Evolutionary conservation across 23 red algal species (phyloP).

Genomic region (Gracilaria domingensis): DNA sequence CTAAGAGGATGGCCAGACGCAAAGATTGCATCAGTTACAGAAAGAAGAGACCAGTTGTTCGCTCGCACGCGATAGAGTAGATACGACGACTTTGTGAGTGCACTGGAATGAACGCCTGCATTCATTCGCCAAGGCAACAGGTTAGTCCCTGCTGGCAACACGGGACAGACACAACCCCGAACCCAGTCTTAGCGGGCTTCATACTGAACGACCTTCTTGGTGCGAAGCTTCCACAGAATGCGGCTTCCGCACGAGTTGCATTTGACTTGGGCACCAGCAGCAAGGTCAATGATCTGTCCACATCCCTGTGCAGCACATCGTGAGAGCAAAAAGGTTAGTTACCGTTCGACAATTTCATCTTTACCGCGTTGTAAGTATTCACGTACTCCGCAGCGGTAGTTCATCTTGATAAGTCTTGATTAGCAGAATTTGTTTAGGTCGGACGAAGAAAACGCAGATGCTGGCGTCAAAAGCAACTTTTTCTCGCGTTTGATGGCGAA

Average conservation of each 20-base stretch:
- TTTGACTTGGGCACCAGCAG: constrained; percentile 64
- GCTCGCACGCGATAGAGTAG: too few species aligned
- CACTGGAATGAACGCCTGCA: too few species aligned
- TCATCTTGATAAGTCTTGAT: not conserved
- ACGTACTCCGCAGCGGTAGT: constrained; percentile 71
- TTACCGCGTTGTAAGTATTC: not conserved
- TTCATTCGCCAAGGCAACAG: too few species aligned
- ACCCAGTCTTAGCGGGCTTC: constrained; percentile 73
- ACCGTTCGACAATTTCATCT: not conserved
- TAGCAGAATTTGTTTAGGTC: not conserved
- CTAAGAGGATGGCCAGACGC: too few species aligned
- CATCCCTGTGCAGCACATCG: constrained; percentile 30
- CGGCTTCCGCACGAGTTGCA: constrained; percentile 86
- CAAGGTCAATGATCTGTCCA: constrained; percentile 53
- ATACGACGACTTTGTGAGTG: too few species aligned
- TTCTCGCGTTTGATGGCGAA: too few species aligned
- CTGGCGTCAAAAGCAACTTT: not conserved
- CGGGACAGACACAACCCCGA: not conserved
- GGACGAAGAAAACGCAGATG: not conserved
- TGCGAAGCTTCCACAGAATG: constrained; percentile 89
- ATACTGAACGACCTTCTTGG: constrained; percentile 85
- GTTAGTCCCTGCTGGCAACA: too few species aligned
- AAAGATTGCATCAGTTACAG: too few species aligned
- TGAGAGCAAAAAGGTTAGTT: not conserved
- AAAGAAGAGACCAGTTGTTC: too few species aligned